Evolutionary conservation across 1,284 basidiomycete species (phyloP).

Genomic region (Ceratobasidium sp.): DNA sequence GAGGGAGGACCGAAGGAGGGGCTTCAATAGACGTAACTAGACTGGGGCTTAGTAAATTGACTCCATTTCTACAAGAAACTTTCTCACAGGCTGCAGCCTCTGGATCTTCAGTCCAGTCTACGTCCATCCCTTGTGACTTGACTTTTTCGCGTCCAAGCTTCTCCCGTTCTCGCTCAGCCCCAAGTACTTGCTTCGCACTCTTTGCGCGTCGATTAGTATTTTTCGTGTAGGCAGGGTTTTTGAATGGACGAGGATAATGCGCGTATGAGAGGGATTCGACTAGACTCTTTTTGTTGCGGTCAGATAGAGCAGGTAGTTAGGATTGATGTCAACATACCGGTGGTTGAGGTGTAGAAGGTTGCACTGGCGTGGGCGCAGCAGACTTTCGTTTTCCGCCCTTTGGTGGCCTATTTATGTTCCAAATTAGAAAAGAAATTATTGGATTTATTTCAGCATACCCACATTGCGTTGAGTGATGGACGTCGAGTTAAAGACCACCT

Average conservation of each 20-base stretch:
- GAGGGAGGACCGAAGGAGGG: constrained; percentile 83
- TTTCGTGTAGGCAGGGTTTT: constrained; percentile 76
- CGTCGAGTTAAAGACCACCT: not conserved
- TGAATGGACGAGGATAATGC: constrained; percentile 77
- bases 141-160: constrained; percentile 69
- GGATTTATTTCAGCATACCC: not conserved
- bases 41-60: not conserved
- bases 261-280: constrained; percentile 79
- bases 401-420: not conserved
- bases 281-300: constrained; percentile 63
- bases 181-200: constrained; percentile 79
- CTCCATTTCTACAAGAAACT: constrained; percentile 15
- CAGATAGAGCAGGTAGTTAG: not conserved
- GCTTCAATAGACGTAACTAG: constrained; percentile 88
- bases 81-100: constrained; percentile 76
- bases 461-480: constrained; percentile 6
- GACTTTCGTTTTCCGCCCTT: constrained; percentile 56
- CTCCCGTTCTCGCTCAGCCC: constrained; percentile 80
- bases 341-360: constrained; percentile 51
- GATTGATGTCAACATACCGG: constrained; percentile 51
- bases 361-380: constrained; percentile 39
- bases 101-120: constrained; percentile 62
- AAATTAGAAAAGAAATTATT: not conserved
- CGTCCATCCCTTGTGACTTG: constrained; percentile 62
- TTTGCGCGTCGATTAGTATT: constrained; percentile 77